Evolutionary conservation across 78 protist genomes (phyloP), one percentile per base, ranked within the genome.

Genomic region (Creolimax fragrantissima): DNA sequence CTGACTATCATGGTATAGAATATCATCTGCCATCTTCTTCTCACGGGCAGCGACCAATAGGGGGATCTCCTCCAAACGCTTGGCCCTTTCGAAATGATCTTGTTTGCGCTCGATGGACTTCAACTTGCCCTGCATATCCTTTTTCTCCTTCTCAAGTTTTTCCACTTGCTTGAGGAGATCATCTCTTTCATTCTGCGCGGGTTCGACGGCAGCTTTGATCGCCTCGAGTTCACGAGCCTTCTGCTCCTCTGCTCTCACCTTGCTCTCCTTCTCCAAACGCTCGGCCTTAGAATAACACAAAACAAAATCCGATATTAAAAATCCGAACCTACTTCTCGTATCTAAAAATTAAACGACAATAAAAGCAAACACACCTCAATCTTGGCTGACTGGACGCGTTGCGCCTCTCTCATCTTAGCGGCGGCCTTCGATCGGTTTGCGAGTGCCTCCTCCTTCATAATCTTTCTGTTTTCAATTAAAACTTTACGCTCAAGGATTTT

Each of bases 61-160:
- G 41, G 93, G 93, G 2, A 92, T 92, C 35, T 85, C 84, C 32
- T 3, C 91, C 3, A 92, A 17, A 43, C 93, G 93, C 74, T 85
- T 84, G 43, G 90, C 93, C 41, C 93, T 74, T 74, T 92, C 93
- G 3, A 92, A 4, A 81, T 84, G 91, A n/a, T 92, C 93, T 4
- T 84, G 32, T 47, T 84, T 83, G 35, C 92, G 81, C 43, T 91
- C 92, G 43, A 35, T 6, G 35, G 6, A n/a, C 41, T 74, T 41
- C 36, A 91, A 42, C 44, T 17, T 83, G 36, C 41, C 92, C 41
- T n/a, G 84, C 67, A 84, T 81, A 4, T 91, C 92, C 86, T 44
- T 84, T 37, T 84, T 44, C 86, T 44, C 92, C 84, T 91, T 47
- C 58, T 91, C 92, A 39, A 84, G 92, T 66, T 90, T 24, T 81